Base-by-base conservation (phyloP, 148 eudicot species). In the Vaccinium vitisidaea region DNA sequence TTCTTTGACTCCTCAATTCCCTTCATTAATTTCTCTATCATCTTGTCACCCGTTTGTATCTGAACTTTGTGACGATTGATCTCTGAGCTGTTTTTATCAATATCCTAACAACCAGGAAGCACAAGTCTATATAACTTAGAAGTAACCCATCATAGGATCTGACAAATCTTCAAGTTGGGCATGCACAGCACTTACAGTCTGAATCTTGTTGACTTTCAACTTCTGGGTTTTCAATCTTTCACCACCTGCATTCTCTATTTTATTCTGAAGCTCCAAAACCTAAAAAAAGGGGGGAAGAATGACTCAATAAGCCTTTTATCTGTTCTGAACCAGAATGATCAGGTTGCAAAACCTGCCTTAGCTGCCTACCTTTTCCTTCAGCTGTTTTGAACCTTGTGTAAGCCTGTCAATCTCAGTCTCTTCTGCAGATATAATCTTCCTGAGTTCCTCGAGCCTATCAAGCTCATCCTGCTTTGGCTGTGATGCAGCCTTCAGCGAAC, bases 211-310 rank as follows among this genome's bases (percentile, higher is more conserved):
- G 61, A 97, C 98, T 84, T 90, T 94, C 39, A 90, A 84, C 90
- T 91, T 95, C 63, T 97, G 99, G 48, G 63, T 93, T 91, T 85
- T 94, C 82, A 97, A 90, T 85, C 63, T 93, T 86, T 93, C 98
- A 83, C 99, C 98, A 75, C 99, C 99, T 84, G 96, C 99, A 91
- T 95, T 97, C 83, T 97, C 99, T 78, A 97, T 92, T 88, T 94
- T 95, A 55, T 81, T 83, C 87, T 97, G 99, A 89, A 95, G 96
- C 76, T 93, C 99, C 74, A 84, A 82, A 84, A 94, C 99, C 94
- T 85, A 13, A 54, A 54, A 80, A 54, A 6, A 4, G 6, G 15
- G 54, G 21, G 21, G 5, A 48, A 9, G 16, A 76, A 6, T 12
- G n/a, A 39, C 56, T 14, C 39, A 65, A 61, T 73, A 59, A 79